Conservation (phyloP, 371 early-diverging fungal species). For the Funneliformis caledonium region DNA sequence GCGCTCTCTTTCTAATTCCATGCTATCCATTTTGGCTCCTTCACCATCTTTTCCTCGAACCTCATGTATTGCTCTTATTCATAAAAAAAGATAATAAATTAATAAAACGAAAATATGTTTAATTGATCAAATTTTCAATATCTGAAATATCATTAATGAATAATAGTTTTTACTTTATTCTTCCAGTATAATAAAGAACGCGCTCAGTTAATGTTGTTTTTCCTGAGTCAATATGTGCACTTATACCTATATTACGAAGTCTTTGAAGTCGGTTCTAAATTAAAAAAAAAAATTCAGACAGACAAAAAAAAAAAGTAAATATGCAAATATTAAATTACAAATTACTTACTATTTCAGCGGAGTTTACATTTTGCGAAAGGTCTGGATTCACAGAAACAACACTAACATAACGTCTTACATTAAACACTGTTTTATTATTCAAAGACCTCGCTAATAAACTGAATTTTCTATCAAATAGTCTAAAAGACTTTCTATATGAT, state of each 20-base stretch:
- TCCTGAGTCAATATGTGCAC: slow-evolving; percentile 98
- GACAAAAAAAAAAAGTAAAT: neutral
- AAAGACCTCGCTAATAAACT: no score
- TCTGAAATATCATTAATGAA: neutral
- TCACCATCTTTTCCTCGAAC: slow-evolving; percentile 97
- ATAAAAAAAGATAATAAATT: neutral
- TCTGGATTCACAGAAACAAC: neutral
- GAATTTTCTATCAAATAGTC: no score
- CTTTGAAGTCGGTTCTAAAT: slow-evolving; percentile 25
- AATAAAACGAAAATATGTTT: neutral
- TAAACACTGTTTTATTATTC: neutral
- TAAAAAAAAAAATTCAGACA: neutral
- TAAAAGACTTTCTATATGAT: no score
- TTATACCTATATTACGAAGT: slow-evolving; percentile 96
- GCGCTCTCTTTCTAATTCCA: slow-evolving; percentile 98
- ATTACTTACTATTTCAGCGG: neutral
- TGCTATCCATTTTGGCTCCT: slow-evolving; percentile 98
- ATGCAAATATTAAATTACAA: neutral
- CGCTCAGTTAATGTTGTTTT: slow-evolving; percentile 98
- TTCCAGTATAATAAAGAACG: slow-evolving; percentile 94
- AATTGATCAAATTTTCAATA: neutral
- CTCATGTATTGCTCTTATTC: slow-evolving; percentile 80
- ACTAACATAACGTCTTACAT: slow-evolving; percentile 5
- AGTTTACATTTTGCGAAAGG: neutral
- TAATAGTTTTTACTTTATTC: slow-evolving; percentile 59